Evolutionary conservation across 2,329 filamentous ascomycete species (phyloP), one percentile per base, ranked within the genome.

Genomic region (Tolypocladium sp.): DNA sequence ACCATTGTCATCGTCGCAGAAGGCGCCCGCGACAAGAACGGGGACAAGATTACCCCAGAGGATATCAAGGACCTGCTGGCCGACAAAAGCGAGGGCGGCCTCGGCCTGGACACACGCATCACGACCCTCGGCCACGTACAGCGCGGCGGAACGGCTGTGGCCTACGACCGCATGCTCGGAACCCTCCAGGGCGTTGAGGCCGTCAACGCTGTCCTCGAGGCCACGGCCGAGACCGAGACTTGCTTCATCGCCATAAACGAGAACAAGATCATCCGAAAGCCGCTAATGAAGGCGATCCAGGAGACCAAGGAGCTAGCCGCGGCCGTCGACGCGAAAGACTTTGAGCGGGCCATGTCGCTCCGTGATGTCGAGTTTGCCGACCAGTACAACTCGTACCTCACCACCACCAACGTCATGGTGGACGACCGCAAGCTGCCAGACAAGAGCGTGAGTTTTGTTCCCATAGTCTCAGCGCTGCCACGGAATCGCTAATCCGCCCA

Each of bases 1-100:
- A 97, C 94, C 1, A 97, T 97, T 67, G 93, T 99, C 68, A 96
- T 99, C 67, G 89, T 99, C 57, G 94, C 94, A 57, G 94, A 99
- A 76, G 94, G 94, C 65, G 94, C 94, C 54, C 88, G 92, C 65
- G 92, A 97, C 75, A 82, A 83, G 63, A 77, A 93, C 57, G 85
- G 96, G 60, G 89, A 88, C 70, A 93, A 91, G 74, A 96, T 99
- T 68, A 85, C 85, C 0, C 86, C 91, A 12, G 77, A 81, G 22
- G 88, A 89, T 75, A 90, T 99, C 73, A 96, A 94, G 73, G 84
- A 93, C 66, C 85, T 97, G 56, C 84, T 99, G n/a, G 88, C 91
- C 42, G 83, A 88, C 69, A 85, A 85, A 69, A 78, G 89, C 25
- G 70, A 75, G 35, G 69, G 71, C 12, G 86, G 89, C 13, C 84